Conservation (phyloP, 257 asterid species). For the Solanum ossicruentum region DNA sequence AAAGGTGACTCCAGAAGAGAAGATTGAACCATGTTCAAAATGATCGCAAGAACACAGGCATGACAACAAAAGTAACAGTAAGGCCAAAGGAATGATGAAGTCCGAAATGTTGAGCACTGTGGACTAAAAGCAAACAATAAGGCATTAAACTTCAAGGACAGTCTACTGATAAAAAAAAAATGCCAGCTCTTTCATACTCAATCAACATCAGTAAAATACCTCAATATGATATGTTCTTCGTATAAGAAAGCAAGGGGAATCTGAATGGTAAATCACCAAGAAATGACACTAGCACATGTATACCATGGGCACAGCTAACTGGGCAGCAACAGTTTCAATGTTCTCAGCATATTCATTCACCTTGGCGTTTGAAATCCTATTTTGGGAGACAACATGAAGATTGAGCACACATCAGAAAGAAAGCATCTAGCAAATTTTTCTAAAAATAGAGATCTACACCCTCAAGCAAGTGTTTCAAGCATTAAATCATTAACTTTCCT, state of each 20-base stretch:
- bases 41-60: background rate
- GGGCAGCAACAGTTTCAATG: constrained; percentile 70
- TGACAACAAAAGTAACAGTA: background rate
- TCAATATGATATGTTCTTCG: background rate
- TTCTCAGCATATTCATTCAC: constrained; percentile 61
- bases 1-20: background rate
- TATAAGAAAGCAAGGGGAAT: background rate
- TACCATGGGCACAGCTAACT: constrained; percentile 43
- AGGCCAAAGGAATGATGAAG: background rate
- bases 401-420: background rate
- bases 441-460: background rate
- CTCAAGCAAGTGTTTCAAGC: background rate
- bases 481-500: background rate
- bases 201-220: background rate
- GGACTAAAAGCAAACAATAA: background rate
- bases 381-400: background rate
- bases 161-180: background rate
- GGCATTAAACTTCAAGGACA: background rate
- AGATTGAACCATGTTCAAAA: background rate
- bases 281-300: background rate
- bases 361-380: constrained; percentile 64
- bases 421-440: background rate
- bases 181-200: background rate
- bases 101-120: background rate
- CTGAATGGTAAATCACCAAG: background rate